Evolutionary conservation across 257 asterid species (phyloP).

Genomic region (Solanum habrochaites): DNA sequence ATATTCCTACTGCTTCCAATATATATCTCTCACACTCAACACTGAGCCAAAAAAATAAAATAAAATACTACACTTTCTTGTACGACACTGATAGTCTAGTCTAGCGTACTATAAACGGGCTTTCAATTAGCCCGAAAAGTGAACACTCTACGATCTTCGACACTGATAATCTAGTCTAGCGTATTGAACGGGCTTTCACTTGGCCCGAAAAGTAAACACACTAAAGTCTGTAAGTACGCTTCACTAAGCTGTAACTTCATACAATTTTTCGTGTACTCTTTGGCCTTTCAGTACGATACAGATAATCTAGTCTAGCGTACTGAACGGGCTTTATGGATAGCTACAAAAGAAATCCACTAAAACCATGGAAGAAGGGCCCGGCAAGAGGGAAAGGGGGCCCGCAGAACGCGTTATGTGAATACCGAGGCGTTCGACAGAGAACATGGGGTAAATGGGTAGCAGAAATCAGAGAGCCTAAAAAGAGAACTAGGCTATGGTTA

Average conservation of each 20-base stretch:
- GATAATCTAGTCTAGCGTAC: neutral
- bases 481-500: slow-evolving; percentile 81
- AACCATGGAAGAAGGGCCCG: slow-evolving; percentile 99
- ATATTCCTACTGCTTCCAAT: slow-evolving; percentile 43
- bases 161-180: neutral
- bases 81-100: neutral
- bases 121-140: neutral
- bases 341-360: slow-evolving; percentile 49
- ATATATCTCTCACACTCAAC: slow-evolving; percentile 4
- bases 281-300: neutral
- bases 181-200: neutral
- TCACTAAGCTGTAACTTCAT: too few relatives aligned
- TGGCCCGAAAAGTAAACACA: neutral
- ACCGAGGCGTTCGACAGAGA: slow-evolving; percentile 85
- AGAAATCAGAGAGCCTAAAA: slow-evolving; percentile 87
- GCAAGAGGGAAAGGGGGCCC: slow-evolving; percentile 98
- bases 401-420: slow-evolving; percentile 78
- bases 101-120: neutral
- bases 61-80: neutral
- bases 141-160: neutral
- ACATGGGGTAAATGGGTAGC: slow-evolving; percentile 91
- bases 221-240: neutral
- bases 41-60: neutral
- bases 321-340: slow-evolving; percentile 39
- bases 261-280: too few relatives aligned